Percentiles rank a stretch among this genome's conserved stretches.
Conservation (phyloP, 768 basidiomycete genomes). For the Rhizopogon roseolus region DNA sequence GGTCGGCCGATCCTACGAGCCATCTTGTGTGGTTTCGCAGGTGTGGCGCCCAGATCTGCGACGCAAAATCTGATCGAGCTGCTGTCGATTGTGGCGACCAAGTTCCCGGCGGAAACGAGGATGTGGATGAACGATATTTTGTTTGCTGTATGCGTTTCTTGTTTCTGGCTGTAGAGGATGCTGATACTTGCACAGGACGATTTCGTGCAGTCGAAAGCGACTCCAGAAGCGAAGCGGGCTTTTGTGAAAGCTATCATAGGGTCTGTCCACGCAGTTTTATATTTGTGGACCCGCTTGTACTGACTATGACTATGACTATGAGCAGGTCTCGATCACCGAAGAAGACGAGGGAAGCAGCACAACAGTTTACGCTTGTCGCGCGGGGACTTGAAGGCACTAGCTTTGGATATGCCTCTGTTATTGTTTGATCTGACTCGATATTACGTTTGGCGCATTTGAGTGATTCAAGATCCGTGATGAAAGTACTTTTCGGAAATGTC, state of each 20-base stretch:
- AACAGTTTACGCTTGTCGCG: conserved; percentile 83
- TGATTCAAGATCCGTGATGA: too few relatives aligned
- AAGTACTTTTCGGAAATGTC: too few relatives aligned
- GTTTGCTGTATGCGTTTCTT: conserved; percentile 43
- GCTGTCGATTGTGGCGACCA: conserved; percentile 58
- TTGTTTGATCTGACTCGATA: conserved; percentile 31
- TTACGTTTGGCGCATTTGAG: too few relatives aligned
- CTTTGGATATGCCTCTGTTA: conserved; percentile 84
- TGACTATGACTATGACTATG: neutral
- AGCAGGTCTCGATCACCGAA: conserved; percentile 66
- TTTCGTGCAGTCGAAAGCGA: conserved; percentile 72
- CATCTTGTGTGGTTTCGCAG: conserved; percentile 75
- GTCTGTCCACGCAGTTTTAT: conserved; percentile 34
- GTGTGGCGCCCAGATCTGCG: conserved; percentile 77
- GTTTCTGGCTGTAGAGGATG: conserved; percentile 42
- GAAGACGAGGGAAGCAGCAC: conserved; percentile 74
- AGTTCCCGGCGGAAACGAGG: conserved; percentile 49
- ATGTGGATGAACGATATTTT: conserved; percentile 75
- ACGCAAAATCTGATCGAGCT: conserved; percentile 84
- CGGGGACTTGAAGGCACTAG: conserved; percentile 80
- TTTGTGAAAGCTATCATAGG: conserved; percentile 69
- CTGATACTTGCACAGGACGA: too few relatives aligned
- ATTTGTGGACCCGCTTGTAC: neutral
- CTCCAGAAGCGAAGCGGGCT: conserved; percentile 68
- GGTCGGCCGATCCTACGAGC: conserved; percentile 71